phyloP scores from a whole-genome alignment of 495 filamentous ascomycete species.

The Trichoderma virens region DNA sequence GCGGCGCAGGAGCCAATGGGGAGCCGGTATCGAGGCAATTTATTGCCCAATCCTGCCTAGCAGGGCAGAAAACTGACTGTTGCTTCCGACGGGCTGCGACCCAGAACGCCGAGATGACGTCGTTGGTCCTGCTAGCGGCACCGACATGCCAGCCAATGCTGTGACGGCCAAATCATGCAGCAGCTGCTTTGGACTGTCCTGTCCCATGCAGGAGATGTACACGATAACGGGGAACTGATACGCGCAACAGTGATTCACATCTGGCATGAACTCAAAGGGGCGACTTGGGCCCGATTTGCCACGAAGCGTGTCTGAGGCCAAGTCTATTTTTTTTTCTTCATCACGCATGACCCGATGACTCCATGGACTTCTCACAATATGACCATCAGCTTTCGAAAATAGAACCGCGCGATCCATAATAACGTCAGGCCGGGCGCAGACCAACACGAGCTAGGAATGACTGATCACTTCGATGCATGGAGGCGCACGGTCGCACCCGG shows the following conservation, averaged over 20 bases:
- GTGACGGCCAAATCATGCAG: neutral
- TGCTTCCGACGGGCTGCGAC: neutral
- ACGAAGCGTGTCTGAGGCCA: neutral
- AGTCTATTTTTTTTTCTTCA: neutral
- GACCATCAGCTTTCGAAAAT: slow-evolving; percentile 4
- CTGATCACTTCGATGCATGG: slow-evolving; percentile 2
- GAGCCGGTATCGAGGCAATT: neutral
- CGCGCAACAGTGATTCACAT: neutral
- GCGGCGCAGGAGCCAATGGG: neutral
- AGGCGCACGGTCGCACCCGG: neutral
- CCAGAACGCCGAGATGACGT: neutral
- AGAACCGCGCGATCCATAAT: slow-evolving; percentile 1
- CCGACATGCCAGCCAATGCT: neutral
- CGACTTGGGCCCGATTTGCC: neutral
- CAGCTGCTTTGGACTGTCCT: too few relatives aligned
- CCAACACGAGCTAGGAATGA: slow-evolving; percentile 5
- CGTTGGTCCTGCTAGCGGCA: neutral
- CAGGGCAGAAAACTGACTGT: neutral
- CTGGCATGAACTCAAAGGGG: neutral
- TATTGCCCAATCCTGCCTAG: neutral
- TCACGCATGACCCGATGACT: slow-evolving; percentile 4
- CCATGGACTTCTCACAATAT: neutral
- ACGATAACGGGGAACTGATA: neutral
- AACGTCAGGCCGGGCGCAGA: slow-evolving; percentile 4
- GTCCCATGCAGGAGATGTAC: too few relatives aligned